Evolutionary conservation across 2,329 filamentous ascomycete species (phyloP).

Genomic region (Microcyclospora pomicola): DNA sequence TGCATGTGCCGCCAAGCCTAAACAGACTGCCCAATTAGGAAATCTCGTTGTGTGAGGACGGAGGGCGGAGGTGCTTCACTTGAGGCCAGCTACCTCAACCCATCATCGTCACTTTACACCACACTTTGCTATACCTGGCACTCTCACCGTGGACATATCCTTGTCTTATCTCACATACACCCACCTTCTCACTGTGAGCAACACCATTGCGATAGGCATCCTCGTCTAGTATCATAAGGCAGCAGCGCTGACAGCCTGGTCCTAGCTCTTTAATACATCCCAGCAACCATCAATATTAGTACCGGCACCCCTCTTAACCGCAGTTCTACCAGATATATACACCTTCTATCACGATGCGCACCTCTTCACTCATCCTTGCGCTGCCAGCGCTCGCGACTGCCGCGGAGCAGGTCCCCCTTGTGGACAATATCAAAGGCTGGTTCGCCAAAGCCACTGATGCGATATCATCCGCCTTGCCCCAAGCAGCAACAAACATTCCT

Average conservation of each 20-base stretch:
- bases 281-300: slow-evolving; percentile 1
- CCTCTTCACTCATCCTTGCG: slow-evolving; percentile 38
- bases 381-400: slow-evolving; percentile 37
- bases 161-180: background rate
- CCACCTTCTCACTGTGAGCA: no score
- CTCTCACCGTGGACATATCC: no score
- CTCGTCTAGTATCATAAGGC: no score
- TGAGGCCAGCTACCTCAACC: no score
- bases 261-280: slow-evolving; percentile 4
- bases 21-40: background rate
- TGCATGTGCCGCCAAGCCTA: background rate
- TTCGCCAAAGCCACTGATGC: slow-evolving; percentile 41
- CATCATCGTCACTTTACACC: no score
- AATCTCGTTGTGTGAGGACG: slow-evolving; percentile 1
- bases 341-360: slow-evolving; percentile 33
- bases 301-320: background rate
- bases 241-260: background rate
- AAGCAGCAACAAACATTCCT: slow-evolving; percentile 32
- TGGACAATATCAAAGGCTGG: slow-evolving; percentile 46
- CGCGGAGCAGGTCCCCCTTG: slow-evolving; percentile 46
- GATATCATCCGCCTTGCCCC: slow-evolving; percentile 40
- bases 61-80: no score
- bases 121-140: no score
- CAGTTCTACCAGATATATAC: background rate
- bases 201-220: no score